phyloP scores from a whole-genome alignment of 164 flowering plant species.

The Litsea cubeba region DNA sequence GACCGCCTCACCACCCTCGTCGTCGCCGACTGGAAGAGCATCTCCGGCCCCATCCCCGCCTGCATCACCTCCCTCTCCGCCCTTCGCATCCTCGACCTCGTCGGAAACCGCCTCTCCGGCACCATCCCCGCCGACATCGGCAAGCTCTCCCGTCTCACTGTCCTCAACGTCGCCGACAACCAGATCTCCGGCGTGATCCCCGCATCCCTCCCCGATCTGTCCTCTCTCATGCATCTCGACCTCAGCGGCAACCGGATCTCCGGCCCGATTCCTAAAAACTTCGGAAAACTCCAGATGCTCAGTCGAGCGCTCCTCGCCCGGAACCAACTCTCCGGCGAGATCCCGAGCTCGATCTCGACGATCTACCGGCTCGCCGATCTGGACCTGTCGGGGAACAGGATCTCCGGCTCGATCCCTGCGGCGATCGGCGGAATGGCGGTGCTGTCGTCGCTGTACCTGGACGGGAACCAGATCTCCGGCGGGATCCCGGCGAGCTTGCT shows the following conservation, averaged over 20 bases:
- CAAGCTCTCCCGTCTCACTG: conserved; percentile 45
- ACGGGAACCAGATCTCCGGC: conserved; percentile 56
- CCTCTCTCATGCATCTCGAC: conserved; percentile 68
- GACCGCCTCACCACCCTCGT: conserved; percentile 53
- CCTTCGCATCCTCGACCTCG: conserved; percentile 62
- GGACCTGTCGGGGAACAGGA: conserved; percentile 57
- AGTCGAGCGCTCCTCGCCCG: conserved; percentile 71
- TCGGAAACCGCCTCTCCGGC: conserved; percentile 71
- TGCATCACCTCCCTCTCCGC: conserved; percentile 52
- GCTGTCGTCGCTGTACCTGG: conserved; percentile 63
- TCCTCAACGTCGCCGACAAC: conserved; percentile 80
- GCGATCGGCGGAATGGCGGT: conserved; percentile 65
- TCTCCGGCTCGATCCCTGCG: conserved; percentile 58
- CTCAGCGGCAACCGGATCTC: conserved; percentile 56
- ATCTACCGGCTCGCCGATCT: conserved; percentile 77
- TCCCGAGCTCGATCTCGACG: conserved; percentile 51
- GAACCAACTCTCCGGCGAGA: conserved; percentile 47
- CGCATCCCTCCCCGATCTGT: conserved; percentile 35
- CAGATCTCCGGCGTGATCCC: conserved; percentile 66
- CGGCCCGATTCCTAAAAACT: conserved; percentile 46
- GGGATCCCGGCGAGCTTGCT: conserved; percentile 52
- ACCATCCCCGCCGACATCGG: conserved; percentile 60
- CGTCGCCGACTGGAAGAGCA: conserved; percentile 59
- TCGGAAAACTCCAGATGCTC: conserved; percentile 60
- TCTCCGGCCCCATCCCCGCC: conserved; percentile 62